phyloP scores from a whole-genome alignment of 345 rosid genomes.

The Acer yangbiense region DNA sequence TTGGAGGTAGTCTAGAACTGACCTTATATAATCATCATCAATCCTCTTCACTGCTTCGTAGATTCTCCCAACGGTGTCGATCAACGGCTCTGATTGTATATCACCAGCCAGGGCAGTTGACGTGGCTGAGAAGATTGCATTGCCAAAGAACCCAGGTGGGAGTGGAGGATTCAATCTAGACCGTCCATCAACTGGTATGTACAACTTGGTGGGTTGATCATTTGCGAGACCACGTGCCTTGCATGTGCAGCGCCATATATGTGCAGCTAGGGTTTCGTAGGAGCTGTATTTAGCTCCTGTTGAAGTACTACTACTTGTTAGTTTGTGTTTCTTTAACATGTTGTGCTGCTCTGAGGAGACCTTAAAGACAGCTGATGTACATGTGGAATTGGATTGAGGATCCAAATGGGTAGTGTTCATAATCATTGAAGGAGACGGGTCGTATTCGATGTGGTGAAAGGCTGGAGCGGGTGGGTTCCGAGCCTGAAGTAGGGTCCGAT shows the following conservation, averaged over 20 bases:
- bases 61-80: slow-evolving; percentile 30
- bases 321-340: too few species aligned
- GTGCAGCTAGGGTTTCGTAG: slow-evolving; percentile 23
- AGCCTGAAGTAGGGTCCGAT: slow-evolving; percentile 20
- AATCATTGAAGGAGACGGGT: slow-evolving; percentile 12
- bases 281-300: slow-evolving; percentile 5
- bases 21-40: slow-evolving; percentile 46
- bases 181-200: not conserved
- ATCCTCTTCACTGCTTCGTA: slow-evolving; percentile 28
- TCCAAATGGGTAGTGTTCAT: too few species aligned
- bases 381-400: too few species aligned
- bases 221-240: slow-evolving; percentile 5
- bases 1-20: slow-evolving; percentile 42
- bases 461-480: slow-evolving; percentile 21
- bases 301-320: too few species aligned
- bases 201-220: not conserved
- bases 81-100: slow-evolving; percentile 33
- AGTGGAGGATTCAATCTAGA: slow-evolving; percentile 1
- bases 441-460: slow-evolving; percentile 29
- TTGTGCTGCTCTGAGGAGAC: not conserved
- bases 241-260: slow-evolving; percentile 35
- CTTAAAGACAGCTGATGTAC: not conserved
- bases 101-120: slow-evolving; percentile 10
- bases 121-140: not conserved
- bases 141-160: not conserved